These are phyloP conservation scores for Candida ponderosae DNA, from an alignment of 805 yeast species.

Conservation along the genomic window DNA sequence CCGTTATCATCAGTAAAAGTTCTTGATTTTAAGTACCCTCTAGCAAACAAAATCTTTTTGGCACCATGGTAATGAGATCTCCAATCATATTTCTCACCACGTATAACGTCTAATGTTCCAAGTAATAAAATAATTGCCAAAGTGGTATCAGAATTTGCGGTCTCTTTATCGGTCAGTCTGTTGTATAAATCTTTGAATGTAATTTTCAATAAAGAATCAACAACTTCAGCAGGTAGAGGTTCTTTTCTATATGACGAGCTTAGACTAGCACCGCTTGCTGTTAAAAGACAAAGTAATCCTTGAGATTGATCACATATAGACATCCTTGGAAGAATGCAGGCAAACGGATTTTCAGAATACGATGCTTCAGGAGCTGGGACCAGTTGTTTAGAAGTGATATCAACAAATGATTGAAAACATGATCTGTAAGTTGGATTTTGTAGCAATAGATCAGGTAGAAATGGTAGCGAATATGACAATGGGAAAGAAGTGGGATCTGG, in stretches of 20 bases:
- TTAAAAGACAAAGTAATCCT: constrained; percentile 44
- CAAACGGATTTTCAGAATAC: constrained; percentile 59
- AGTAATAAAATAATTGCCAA: constrained; percentile 54
- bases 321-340: constrained; percentile 55
- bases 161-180: constrained; percentile 39
- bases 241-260: constrained; percentile 14
- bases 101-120: constrained; percentile 45
- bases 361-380: constrained; percentile 57
- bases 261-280: constrained; percentile 44
- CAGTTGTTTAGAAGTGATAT: constrained; percentile 50
- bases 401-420: constrained; percentile 54
- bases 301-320: constrained; percentile 52
- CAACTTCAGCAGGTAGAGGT: constrained; percentile 24
- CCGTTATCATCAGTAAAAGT: constrained; percentile 5
- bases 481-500: too few relatives aligned
- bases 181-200: constrained; percentile 50
- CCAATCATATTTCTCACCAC: constrained; percentile 42
- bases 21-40: constrained; percentile 34
- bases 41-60: constrained; percentile 48
- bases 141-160: constrained; percentile 58
- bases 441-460: constrained; percentile 52
- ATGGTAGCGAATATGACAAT: constrained; percentile 10
- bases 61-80: constrained; percentile 64
- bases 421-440: constrained; percentile 55
- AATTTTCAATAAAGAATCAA: constrained; percentile 45